Base-by-base conservation (phyloP, 2,329 filamentous ascomycete species). In the Tolypocladium ophioglossoides region DNA sequence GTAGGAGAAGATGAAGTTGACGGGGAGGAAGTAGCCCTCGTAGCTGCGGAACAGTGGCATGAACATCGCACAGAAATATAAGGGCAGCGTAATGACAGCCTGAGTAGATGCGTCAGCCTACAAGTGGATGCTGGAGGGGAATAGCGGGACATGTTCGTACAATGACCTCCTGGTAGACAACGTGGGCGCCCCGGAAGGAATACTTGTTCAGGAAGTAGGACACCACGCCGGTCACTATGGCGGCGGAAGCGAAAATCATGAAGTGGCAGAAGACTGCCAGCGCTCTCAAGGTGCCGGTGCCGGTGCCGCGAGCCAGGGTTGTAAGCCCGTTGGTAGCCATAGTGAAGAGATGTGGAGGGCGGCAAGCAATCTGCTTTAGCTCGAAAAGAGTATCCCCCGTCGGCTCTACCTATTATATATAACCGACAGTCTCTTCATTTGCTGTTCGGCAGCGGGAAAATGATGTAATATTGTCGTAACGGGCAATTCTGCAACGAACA, bases 131-230 rank as follows among this genome's bases (percentile, higher is more conserved):
- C 34, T n/a, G n/a, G n/a, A 14, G 6, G 2, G 16, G 6, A 16
- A 16, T 12, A 14, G 16, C 14, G 7, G 5, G 5, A 14, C 14
- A 16, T n/a, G n/a, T n/a, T n/a, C 34, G 14, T 54, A 61, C 62
- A 49, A 65, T 61, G 30, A 58, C 55, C 49, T 63, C 60, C 50
- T 61, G 55, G 53, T 60, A 65, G 27, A 64, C 55, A 12, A 65
- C 55, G 20, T 60, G 57, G 8, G 54, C 53, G 18, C 54, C 56
- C 32, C 57, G 57, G 51, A 53, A 54, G 11, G 51, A 14, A 30
- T 41, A 57, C 4, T 49, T 52, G 39, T 57, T 54, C 11, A 65
- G 27, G 37, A 63, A 62, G 51, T 56, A 61, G 22, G 63, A 63
- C 22, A 60, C 41, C 4, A 65, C 52, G 18, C 60, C 62, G 5